Percentiles rank a stretch among this genome's conserved stretches.
Conservation (phyloP, 352 stramenopile species). For the Globisporangium nagaii region DNA sequence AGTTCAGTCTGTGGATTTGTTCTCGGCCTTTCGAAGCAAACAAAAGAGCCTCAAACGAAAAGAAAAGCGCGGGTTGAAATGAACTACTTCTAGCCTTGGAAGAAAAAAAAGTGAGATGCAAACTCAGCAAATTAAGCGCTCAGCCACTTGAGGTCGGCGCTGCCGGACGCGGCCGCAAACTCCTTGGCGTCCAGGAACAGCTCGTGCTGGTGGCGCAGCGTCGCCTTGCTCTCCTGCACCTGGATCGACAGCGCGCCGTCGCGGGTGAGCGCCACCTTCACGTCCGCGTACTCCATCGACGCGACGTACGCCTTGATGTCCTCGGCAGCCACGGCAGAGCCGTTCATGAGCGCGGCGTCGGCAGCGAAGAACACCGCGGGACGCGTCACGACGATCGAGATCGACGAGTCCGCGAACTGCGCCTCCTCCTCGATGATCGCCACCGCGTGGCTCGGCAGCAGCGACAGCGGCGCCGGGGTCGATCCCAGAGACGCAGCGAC, state of each 20-base stretch:
- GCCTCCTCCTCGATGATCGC: conserved; percentile 68
- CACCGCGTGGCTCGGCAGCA: conserved; percentile 60
- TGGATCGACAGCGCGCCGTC: conserved; percentile 37
- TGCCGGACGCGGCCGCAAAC: conserved; percentile 33
- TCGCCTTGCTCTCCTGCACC: conserved; percentile 31
- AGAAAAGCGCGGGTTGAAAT: neutral
- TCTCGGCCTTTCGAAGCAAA: too few relatives aligned
- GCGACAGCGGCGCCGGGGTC: conserved; percentile 43
- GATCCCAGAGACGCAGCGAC: conserved; percentile 54
- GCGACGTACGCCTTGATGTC: conserved; percentile 60
- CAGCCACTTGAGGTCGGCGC: conserved; percentile 45
- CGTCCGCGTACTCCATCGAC: conserved; percentile 78
- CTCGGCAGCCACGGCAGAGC: conserved; percentile 29
- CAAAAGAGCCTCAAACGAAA: neutral
- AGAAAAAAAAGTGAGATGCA: neutral
- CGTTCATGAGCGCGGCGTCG: conserved; percentile 34
- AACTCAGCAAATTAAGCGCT: conserved; percentile 3
- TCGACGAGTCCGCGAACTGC: conserved; percentile 59
- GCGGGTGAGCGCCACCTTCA: conserved; percentile 44
- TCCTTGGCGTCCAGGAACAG: conserved; percentile 76
- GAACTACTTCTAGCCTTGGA: neutral
- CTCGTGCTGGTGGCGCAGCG: conserved; percentile 51
- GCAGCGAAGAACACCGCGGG: conserved; percentile 67
- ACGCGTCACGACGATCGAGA: conserved; percentile 62
- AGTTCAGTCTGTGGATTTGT: too few relatives aligned